Conservation (phyloP, 2,329 filamentous ascomycete genomes). For the Fusarium udum region DNA sequence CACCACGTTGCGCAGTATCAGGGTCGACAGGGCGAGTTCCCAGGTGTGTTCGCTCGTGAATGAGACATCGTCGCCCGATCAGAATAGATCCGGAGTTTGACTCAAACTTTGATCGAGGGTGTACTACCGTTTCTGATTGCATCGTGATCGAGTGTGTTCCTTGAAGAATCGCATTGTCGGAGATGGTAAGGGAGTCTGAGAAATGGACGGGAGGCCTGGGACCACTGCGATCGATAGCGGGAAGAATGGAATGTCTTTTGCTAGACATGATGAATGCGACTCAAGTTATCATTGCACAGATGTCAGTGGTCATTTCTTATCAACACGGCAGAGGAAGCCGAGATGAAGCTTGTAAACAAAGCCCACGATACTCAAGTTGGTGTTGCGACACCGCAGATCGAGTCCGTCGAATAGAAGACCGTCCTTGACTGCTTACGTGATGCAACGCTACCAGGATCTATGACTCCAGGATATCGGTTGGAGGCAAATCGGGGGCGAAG, state of each 20-base stretch:
- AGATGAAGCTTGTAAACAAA: conserved; percentile 11
- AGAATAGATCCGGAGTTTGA: conserved; percentile 81
- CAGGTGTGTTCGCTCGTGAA: conserved; percentile 74
- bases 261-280: conserved; percentile 47
- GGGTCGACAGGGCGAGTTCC: conserved; percentile 54
- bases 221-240: conserved; percentile 61
- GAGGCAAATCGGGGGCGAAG: conserved; percentile 20
- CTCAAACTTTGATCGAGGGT: conserved; percentile 83
- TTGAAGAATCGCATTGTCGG: conserved; percentile 69
- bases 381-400: conserved; percentile 28
- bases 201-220: conserved; percentile 71
- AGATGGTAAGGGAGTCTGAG: conserved; percentile 67
- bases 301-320: conserved; percentile 22
- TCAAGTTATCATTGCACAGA: conserved; percentile 11
- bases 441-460: conserved; percentile 26
- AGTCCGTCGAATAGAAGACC: conserved; percentile 26
- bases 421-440: conserved; percentile 28
- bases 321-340: neutral
- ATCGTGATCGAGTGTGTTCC: conserved; percentile 84
- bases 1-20: conserved; percentile 49
- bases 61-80: conserved; percentile 82
- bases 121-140: conserved; percentile 80
- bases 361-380: conserved; percentile 5
- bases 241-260: conserved; percentile 67
- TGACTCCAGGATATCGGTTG: conserved; percentile 38